phyloP scores from a whole-genome alignment of 2,329 filamentous ascomycete species.

The Macrophomina tecta region DNA sequence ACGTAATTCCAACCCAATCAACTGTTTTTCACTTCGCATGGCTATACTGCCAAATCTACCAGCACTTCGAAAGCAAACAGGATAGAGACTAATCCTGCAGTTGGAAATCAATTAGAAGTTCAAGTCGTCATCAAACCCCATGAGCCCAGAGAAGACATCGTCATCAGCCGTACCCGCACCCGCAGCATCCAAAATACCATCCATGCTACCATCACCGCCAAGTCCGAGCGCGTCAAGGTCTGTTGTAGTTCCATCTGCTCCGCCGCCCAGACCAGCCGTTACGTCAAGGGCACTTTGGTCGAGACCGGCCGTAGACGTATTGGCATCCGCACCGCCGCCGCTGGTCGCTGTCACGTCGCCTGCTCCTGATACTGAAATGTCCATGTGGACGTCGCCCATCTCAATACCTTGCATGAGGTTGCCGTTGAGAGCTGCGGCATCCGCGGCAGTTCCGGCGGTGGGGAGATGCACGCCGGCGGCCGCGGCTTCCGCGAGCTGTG shows the following conservation, averaged over 20 bases:
- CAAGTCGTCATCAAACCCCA: conserved; percentile 25
- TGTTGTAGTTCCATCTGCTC: conserved; percentile 1
- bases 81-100: neutral
- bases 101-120: conserved; percentile 13
- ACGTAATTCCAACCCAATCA: too few relatives aligned
- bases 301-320: conserved; percentile 1
- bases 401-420: conserved; percentile 27
- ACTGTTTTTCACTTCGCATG: too few relatives aligned
- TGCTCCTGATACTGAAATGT: conserved; percentile 19
- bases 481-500: conserved; percentile 56
- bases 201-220: conserved; percentile 18
- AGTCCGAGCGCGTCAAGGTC: conserved; percentile 16
- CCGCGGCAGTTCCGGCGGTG: conserved; percentile 6
- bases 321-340: neutral
- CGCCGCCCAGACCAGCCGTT: conserved; percentile 5
- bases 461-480: conserved; percentile 14
- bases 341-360: conserved; percentile 2
- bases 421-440: conserved; percentile 13
- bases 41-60: neutral
- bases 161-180: conserved; percentile 19
- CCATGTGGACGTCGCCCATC: conserved; percentile 20
- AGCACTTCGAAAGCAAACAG: neutral
- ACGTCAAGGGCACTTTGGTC: conserved; percentile 6
- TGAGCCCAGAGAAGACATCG: conserved; percentile 24
- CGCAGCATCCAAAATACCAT: conserved; percentile 20